Evolutionary conservation across 805 yeast species (phyloP), one percentile per base, ranked within the genome.

Genomic region (Wickerhamomyces chaumierensis): DNA sequence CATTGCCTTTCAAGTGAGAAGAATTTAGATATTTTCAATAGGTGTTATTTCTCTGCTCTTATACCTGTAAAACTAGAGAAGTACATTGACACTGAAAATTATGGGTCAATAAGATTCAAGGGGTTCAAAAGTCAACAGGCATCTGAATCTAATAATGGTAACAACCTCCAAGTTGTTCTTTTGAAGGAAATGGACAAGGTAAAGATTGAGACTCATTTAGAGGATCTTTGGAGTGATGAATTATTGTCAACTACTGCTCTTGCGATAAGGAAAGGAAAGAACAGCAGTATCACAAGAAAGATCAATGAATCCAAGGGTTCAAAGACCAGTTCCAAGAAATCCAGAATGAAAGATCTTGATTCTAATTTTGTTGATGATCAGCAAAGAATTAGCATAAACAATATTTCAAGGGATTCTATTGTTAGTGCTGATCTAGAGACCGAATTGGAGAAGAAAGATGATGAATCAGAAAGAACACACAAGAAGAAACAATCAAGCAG

Each of bases 191-290:
- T 44, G 17, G 57, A 57, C 12, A 44, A 58, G 18, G 29, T 47
- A 2, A 43, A 48, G 14, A 36, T 56, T n/a, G 66, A 60, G 39
- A 43, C 42, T 14, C 36, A 42, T 2, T 45, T 65, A 37, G 44
- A 44, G 31, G 55, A 59, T 19, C 45, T 63, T 20, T 62, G 63
- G 66, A 51, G 58, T 16, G 57, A 56, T 18, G 55, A 55, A 33
- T 49, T 62, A 36, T 19, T 35, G 5, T 35, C 48, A 5, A 13
- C 29, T 14, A 18, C 4, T 31, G 32, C 34, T 9, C 15, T 39
- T 2, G 14, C 31, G 15, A 36, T 39, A 21, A 7, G 37, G 31
- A 23, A 27, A 39, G 14, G 33, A 25, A 39, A 33, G 27, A 31
- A 29, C n/a, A 18, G 16, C 15, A 36, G 18, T 14, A 20, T 12